phyloP scores from a whole-genome alignment of 2,329 filamentous ascomycete species.

The Teratosphaeria nubilosa region DNA sequence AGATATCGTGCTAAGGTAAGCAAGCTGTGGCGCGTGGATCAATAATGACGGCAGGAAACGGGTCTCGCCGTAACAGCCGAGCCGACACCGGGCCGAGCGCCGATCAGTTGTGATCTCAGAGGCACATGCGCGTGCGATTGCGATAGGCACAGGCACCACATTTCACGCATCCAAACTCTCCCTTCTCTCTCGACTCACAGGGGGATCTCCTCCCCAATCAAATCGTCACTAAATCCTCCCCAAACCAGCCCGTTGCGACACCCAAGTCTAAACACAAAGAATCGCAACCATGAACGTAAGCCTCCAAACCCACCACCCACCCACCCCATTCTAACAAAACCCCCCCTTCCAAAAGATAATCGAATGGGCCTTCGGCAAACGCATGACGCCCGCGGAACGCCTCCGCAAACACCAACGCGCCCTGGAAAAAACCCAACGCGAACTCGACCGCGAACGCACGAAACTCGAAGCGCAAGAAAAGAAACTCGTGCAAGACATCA shows the following conservation, averaged over 20 bases:
- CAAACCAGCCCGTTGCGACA: background rate
- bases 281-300: constrained; percentile 48
- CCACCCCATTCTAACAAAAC: background rate
- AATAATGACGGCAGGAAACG: background rate
- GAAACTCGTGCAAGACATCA: constrained; percentile 90
- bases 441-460: constrained; percentile 85
- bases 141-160: background rate
- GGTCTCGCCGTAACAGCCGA: background rate
- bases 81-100: background rate
- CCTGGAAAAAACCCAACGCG: constrained; percentile 92
- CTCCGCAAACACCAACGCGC: constrained; percentile 90
- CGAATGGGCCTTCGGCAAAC: constrained; percentile 99
- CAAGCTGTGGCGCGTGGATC: background rate
- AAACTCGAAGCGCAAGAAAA: constrained; percentile 99
- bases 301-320: background rate
- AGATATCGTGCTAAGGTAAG: background rate
- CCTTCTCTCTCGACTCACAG: no score
- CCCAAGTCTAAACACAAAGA: background rate
- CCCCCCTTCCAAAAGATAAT: constrained; percentile 56
- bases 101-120: background rate
- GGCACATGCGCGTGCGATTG: background rate
- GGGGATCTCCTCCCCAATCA: background rate
- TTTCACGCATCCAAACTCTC: background rate
- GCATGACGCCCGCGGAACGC: constrained; percentile 91
- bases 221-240: background rate